Conservation (phyloP, 441 rosid species). For the Monsonia emarginata region DNA sequence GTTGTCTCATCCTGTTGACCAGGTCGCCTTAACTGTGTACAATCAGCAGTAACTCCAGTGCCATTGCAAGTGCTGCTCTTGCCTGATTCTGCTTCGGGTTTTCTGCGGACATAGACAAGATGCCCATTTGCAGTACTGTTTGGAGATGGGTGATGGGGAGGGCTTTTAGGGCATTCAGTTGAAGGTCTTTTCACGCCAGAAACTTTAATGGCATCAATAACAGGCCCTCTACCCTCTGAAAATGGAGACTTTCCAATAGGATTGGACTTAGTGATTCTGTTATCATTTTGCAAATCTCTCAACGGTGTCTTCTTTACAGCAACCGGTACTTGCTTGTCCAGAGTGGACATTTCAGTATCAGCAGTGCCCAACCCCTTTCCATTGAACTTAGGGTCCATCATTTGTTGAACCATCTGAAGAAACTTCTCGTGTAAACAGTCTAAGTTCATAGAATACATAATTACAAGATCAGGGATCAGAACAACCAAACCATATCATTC, state of each 20-base stretch:
- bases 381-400: conserved; percentile 33
- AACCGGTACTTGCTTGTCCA: conserved; percentile 29
- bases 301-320: conserved; percentile 45
- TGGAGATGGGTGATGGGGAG: conserved; percentile 29
- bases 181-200: conserved; percentile 44
- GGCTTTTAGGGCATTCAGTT: conserved; percentile 29
- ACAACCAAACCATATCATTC: background rate
- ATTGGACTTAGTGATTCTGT: conserved; percentile 30
- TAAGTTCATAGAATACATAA: background rate
- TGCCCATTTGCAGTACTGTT: conserved; percentile 36
- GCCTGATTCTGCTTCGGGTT: conserved; percentile 47
- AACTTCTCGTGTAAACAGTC: background rate
- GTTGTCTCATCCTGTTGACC: conserved; percentile 25
- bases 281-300: conserved; percentile 55
- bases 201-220: conserved; percentile 30
- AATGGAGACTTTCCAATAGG: conserved; percentile 27
- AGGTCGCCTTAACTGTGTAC: conserved; percentile 18
- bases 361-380: conserved; percentile 30
- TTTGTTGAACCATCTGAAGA: conserved; percentile 45
- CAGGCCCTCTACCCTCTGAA: conserved; percentile 30
- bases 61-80: conserved; percentile 28
- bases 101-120: conserved; percentile 82
- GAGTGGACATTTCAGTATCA: conserved; percentile 27
- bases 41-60: conserved; percentile 20
- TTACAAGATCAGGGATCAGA: background rate